Evolutionary conservation across 2,329 filamentous ascomycete species (phyloP).

Genomic region (Alternaria viburni): DNA sequence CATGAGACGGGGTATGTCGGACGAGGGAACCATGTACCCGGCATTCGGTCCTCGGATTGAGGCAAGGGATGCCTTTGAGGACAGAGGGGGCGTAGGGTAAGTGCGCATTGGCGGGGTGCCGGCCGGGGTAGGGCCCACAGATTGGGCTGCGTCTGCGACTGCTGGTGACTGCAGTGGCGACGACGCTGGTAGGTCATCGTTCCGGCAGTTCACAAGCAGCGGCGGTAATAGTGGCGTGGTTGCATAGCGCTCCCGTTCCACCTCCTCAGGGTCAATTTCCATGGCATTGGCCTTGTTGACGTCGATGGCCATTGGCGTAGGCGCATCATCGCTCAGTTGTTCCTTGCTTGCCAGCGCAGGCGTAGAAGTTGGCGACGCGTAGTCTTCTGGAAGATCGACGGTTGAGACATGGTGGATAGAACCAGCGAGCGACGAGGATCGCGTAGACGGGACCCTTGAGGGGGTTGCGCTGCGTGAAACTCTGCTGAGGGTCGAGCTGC

Average conservation of each 20-base stretch:
- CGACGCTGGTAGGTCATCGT: slow-evolving; percentile 64
- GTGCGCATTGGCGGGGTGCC: slow-evolving; percentile 57
- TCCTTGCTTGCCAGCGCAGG: slow-evolving; percentile 40
- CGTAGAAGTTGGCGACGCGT: slow-evolving; percentile 30
- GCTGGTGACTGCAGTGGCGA: slow-evolving; percentile 89
- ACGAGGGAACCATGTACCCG: slow-evolving; percentile 55
- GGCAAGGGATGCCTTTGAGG: slow-evolving; percentile 75
- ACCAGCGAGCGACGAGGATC: slow-evolving; percentile 78
- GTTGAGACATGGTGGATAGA: slow-evolving; percentile 56
- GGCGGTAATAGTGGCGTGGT: slow-evolving; percentile 87
- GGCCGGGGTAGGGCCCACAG: slow-evolving; percentile 54
- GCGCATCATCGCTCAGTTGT: slow-evolving; percentile 38
- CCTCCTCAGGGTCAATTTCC: slow-evolving; percentile 56
- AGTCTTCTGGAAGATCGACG: slow-evolving; percentile 48
- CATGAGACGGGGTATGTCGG: slow-evolving; percentile 68
- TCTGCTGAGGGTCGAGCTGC: slow-evolving; percentile 49
- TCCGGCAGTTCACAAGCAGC: slow-evolving; percentile 68
- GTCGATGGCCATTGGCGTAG: slow-evolving; percentile 45
- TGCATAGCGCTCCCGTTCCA: slow-evolving; percentile 67
- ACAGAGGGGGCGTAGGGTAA: slow-evolving; percentile 73
- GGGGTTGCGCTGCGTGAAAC: slow-evolving; percentile 51
- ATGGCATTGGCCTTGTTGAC: slow-evolving; percentile 53
- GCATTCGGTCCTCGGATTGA: slow-evolving; percentile 66
- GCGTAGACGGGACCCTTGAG: slow-evolving; percentile 70
- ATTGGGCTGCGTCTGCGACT: slow-evolving; percentile 64